These are phyloP conservation scores for Pezizomycotina sp. DNA, from an alignment of 2,329 filamentous ascomycete genomes.

Conservation along the genomic window DNA sequence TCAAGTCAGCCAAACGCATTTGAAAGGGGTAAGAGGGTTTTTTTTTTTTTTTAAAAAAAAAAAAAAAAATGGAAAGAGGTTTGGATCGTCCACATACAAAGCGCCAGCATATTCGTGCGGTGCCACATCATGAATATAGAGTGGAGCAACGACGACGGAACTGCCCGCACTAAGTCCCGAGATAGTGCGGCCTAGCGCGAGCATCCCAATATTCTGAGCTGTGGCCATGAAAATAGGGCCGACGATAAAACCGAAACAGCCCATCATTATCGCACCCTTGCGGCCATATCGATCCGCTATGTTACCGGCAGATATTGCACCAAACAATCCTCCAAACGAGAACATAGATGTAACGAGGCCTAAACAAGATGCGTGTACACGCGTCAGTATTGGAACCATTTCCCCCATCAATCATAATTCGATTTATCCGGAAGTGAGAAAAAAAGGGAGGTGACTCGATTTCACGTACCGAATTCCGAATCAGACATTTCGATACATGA, in stretches of 20 bases:
- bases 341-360: conserved; percentile 80
- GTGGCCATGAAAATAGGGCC: conserved; percentile 64
- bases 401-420: no score
- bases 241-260: conserved; percentile 55
- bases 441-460: neutral
- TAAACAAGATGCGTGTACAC: conserved; percentile 57
- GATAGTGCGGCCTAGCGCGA: conserved; percentile 60
- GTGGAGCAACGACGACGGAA: conserved; percentile 77
- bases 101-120: conserved; percentile 59
- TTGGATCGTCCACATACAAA: conserved; percentile 39
- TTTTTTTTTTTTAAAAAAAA: neutral
- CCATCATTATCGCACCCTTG: conserved; percentile 57
- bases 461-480: conserved; percentile 13
- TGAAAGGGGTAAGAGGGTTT: neutral
- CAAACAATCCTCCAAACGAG: conserved; percentile 71
- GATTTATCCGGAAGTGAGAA: no score
- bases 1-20: neutral
- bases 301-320: conserved; percentile 64
- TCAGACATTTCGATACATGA: conserved; percentile 73
- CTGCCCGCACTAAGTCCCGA: conserved; percentile 75
- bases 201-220: conserved; percentile 46
- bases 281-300: conserved; percentile 64
- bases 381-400: no score
- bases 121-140: conserved; percentile 86
- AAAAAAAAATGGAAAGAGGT: neutral